A percentile compares a stretch with the other conserved stretches of the same genome.
These are phyloP conservation scores for Phylloporus sp. DNA, from an alignment of 1,284 basidiomycete genomes.

Conservation along the genomic window DNA sequence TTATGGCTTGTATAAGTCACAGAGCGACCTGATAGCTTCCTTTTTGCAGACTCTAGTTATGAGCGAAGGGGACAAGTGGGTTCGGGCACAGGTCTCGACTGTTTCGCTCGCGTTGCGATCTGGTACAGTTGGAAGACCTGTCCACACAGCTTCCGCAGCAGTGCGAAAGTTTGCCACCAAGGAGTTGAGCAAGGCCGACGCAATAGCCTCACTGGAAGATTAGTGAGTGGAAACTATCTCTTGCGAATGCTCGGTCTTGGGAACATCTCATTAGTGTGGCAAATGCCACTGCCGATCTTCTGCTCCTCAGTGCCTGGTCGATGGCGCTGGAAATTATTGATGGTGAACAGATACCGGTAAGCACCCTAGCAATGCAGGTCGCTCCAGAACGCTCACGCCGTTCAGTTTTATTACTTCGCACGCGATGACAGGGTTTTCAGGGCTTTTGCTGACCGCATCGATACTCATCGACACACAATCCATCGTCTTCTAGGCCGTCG, in stretches of 20 bases:
- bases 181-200: slow-evolving; percentile 73
- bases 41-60: slow-evolving; percentile 85
- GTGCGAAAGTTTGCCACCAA: slow-evolving; percentile 78
- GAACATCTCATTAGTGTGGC: slow-evolving; percentile 55
- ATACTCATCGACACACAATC: slow-evolving; percentile 55
- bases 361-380: slow-evolving; percentile 19
- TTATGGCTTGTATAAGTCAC: slow-evolving; percentile 74
- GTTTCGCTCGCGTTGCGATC: slow-evolving; percentile 64
- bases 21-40: slow-evolving; percentile 79
- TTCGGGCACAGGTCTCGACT: slow-evolving; percentile 59
- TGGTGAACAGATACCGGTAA: slow-evolving; percentile 67
- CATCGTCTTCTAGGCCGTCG: slow-evolving; percentile 53
- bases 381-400: slow-evolving; percentile 9
- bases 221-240: slow-evolving; percentile 56
- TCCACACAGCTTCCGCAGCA: slow-evolving; percentile 62
- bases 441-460: slow-evolving; percentile 64
- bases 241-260: background rate
- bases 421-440: slow-evolving; percentile 80
- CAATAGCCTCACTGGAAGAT: slow-evolving; percentile 79
- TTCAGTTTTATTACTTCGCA: slow-evolving; percentile 77
- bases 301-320: slow-evolving; percentile 77
- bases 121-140: slow-evolving; percentile 68
- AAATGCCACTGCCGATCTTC: slow-evolving; percentile 77
- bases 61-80: slow-evolving; percentile 87
- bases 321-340: slow-evolving; percentile 54